Percentiles rank a stretch among this genome's conserved stretches.
phyloP scores from a whole-genome alignment of 2,329 filamentous ascomycete species.

The Aspergillus tamarii region DNA sequence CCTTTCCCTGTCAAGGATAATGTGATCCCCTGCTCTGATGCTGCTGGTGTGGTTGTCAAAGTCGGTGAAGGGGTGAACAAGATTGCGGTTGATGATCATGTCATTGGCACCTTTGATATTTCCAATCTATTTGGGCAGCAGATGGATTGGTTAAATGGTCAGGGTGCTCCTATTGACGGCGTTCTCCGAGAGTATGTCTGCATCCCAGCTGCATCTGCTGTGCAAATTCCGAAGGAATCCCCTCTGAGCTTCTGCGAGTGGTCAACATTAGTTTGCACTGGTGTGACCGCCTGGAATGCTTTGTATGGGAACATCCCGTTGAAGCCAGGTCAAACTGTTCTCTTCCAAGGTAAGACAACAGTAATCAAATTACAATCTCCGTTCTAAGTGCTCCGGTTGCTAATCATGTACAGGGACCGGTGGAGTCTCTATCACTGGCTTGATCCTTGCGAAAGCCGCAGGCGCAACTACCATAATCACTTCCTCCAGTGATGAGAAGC shows the following conservation, averaged over 20 bases:
- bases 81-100: conserved; percentile 57
- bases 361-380: neutral
- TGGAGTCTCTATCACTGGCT: conserved; percentile 44
- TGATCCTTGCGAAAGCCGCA: conserved; percentile 48
- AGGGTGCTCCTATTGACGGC: conserved; percentile 39
- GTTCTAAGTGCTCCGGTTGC: neutral
- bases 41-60: conserved; percentile 44
- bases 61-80: conserved; percentile 56
- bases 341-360: conserved; percentile 28
- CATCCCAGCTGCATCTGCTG: conserved; percentile 34
- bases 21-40: conserved; percentile 48
- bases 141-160: conserved; percentile 15
- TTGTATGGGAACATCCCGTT: conserved; percentile 40
- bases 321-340: conserved; percentile 17
- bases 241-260: conserved; percentile 34
- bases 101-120: conserved; percentile 31
- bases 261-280: conserved; percentile 41
- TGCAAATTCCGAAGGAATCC: conserved; percentile 37
- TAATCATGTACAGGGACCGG: conserved; percentile 42
- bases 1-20: conserved; percentile 50
- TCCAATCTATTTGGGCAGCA: conserved; percentile 13
- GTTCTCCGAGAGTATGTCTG: conserved; percentile 43
- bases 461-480: conserved; percentile 51
- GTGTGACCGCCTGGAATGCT: conserved; percentile 47
- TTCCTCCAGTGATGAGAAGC: conserved; percentile 45